phyloP scores from a whole-genome alignment of 2,329 filamentous ascomycete genomes.

The Cucurbitaria berberidis region DNA sequence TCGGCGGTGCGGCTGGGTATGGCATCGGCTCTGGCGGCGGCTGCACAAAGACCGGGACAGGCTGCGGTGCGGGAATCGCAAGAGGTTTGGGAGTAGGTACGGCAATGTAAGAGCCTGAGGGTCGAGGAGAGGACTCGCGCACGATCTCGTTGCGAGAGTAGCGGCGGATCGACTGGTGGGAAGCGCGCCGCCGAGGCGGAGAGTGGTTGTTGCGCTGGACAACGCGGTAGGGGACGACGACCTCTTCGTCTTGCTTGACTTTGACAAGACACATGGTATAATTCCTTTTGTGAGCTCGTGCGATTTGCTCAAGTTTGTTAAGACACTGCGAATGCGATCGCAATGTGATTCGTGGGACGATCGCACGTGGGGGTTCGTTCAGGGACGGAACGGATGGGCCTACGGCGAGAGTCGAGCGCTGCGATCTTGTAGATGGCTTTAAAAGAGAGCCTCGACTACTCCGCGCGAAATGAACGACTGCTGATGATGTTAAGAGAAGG shows the following conservation, averaged over 20 bases:
- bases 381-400: constrained; percentile 13
- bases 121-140: constrained; percentile 38
- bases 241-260: constrained; percentile 54
- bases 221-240: constrained; percentile 49
- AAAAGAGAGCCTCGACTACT: background rate
- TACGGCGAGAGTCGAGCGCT: constrained; percentile 5
- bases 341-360: constrained; percentile 41
- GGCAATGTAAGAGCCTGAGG: constrained; percentile 38
- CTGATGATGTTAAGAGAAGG: constrained; percentile 20
- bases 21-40: constrained; percentile 42
- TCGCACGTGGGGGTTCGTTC: constrained; percentile 31
- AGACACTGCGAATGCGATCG: constrained; percentile 35
- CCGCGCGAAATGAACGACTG: constrained; percentile 23
- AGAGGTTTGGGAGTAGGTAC: constrained; percentile 42
- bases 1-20: constrained; percentile 19
- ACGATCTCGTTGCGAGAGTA: constrained; percentile 43
- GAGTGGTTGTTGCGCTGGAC: constrained; percentile 36
- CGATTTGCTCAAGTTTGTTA: constrained; percentile 6
- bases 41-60: constrained; percentile 50
- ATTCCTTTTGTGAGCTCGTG: constrained; percentile 1
- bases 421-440: constrained; percentile 1
- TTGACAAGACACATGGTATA: constrained; percentile 55
- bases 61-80: constrained; percentile 49
- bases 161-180: constrained; percentile 31
- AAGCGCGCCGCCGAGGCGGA: constrained; percentile 37